Base-by-base conservation (phyloP, 2,329 filamentous ascomycete species). In the Ascochyta koolunga region DNA sequence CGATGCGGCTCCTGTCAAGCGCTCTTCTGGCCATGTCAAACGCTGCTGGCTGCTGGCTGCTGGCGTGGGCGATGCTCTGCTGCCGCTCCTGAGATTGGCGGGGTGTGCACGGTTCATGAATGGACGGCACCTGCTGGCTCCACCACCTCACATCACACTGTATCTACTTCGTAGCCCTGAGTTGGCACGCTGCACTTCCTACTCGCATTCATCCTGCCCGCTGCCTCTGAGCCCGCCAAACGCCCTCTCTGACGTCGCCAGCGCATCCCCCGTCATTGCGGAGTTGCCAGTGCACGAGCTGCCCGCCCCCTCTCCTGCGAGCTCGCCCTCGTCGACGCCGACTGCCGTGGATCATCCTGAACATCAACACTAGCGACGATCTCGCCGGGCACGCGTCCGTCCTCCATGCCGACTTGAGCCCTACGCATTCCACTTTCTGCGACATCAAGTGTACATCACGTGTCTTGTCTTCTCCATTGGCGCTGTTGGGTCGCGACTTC, bases 391-490 rank as follows among this genome's bases (percentile, higher is more conserved):
- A 61, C 67, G 60, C 62, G 64, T 65, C 57, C 55, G 46, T 54
- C 58, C 63, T 63, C 66, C 54, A 72, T 72, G 69, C 61, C 64
- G 63, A 55, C 55, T 62, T 74, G 65, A 71, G 55, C 60, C 60
- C 50, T 46, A 38, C 54, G 48, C 50, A 36, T 29, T 41, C 51
- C 54, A 49, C 52, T 36, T 55, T 48, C 36, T 54, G 51, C 51
- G 59, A 48, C 54, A 46, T 52, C 56, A 41, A 54, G 54, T 49
- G 54, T 57, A 46, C 38, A 47, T 64, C 68, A 66, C 64, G 41
- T 59, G 41, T 46, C 31, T 54, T 41, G 52, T 50, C 50, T 57
- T 43, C 41, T 54, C 57, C 66, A 70, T 72, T 71, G 66, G 64
- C 62, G 55, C 62, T 64, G 45, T 60, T 61, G 61, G 59, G 56